Evolutionary conservation across 768 basidiomycete species (phyloP).

Genomic region (Tricholoma bakamatsutake): DNA sequence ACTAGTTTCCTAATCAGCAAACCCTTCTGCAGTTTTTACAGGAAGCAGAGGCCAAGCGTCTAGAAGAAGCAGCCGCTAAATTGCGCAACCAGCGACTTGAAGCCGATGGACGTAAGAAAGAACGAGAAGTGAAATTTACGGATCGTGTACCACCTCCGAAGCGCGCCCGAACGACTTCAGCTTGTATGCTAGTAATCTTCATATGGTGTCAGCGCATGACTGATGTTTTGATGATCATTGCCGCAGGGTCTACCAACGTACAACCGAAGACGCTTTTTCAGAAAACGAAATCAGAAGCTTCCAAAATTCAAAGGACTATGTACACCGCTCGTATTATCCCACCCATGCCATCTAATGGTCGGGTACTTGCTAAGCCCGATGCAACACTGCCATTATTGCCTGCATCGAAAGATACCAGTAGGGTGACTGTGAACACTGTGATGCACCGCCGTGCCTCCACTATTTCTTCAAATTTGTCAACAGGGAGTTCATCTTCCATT

Average conservation of each 20-base stretch:
- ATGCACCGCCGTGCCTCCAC: constrained; percentile 29
- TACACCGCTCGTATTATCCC: constrained; percentile 48
- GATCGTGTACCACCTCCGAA: constrained; percentile 64
- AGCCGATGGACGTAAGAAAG: constrained; percentile 70
- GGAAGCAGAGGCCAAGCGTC: constrained; percentile 53
- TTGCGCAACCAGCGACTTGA: constrained; percentile 63
- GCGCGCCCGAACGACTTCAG: constrained; percentile 39
- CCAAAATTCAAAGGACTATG: constrained; percentile 58
- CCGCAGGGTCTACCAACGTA: constrained; percentile 29
- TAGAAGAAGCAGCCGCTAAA: constrained; percentile 57
- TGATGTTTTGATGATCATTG: constrained; percentile 7
- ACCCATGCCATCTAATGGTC: constrained; percentile 42
- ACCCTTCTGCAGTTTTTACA: constrained; percentile 38
- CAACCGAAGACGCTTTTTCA: constrained; percentile 70
- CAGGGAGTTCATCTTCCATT: not conserved
- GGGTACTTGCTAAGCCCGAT: constrained; percentile 31
- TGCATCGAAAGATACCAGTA: constrained; percentile 28
- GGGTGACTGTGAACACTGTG: constrained; percentile 50
- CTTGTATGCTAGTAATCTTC: constrained; percentile 39
- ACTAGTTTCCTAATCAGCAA: constrained; percentile 9
- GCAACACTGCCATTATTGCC: constrained; percentile 29
- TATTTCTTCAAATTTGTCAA: constrained; percentile 2
- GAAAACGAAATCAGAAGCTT: constrained; percentile 68
- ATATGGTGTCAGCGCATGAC: constrained; percentile 9
- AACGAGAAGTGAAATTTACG: constrained; percentile 70